Conservation (phyloP, 1,139 yeast genomes). For the Entelexis sorbosivorans region DNA sequence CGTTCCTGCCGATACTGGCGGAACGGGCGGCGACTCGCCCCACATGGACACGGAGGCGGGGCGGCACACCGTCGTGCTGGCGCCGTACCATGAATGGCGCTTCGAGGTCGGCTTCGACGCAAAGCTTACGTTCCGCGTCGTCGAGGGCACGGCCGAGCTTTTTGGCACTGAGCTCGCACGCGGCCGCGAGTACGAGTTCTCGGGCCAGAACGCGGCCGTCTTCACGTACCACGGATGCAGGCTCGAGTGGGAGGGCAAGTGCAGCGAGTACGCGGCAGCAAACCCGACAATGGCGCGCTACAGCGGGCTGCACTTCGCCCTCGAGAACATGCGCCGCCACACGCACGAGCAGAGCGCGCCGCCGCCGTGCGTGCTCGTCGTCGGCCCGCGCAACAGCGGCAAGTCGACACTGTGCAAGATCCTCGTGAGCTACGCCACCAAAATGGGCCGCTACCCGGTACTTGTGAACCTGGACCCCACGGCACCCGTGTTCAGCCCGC, state of each 20-base stretch:
- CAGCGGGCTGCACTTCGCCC: conserved; percentile 61
- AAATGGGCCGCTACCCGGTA: conserved; percentile 50
- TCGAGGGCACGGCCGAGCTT: conserved; percentile 70
- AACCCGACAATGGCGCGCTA: conserved; percentile 58
- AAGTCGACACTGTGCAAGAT: conserved; percentile 66
- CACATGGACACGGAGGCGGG: conserved; percentile 2
- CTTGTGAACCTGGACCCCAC: conserved; percentile 75
- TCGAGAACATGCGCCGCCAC: conserved; percentile 49
- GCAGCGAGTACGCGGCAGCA: conserved; percentile 54
- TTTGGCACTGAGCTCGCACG: conserved; percentile 86
- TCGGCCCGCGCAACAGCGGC: conserved; percentile 68
- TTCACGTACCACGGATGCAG: conserved; percentile 48
- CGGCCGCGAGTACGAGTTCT: conserved; percentile 51
- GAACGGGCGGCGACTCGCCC: neutral
- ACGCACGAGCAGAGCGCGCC: conserved; percentile 12
- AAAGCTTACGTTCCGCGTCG: conserved; percentile 42
- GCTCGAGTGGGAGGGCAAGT: conserved; percentile 38
- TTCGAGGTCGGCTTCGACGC: conserved; percentile 58
- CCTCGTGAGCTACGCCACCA: conserved; percentile 63
- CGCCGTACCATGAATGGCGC: conserved; percentile 57
- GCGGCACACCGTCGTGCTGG: conserved; percentile 22
- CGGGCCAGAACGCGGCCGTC: conserved; percentile 49
- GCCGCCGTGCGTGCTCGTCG: conserved; percentile 55
- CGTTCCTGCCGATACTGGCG: neutral
- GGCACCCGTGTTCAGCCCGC: conserved; percentile 66